Evolutionary conservation across 257 asterid species (phyloP), one percentile per base, ranked within the genome.

Genomic region (Capsicum chinense): DNA sequence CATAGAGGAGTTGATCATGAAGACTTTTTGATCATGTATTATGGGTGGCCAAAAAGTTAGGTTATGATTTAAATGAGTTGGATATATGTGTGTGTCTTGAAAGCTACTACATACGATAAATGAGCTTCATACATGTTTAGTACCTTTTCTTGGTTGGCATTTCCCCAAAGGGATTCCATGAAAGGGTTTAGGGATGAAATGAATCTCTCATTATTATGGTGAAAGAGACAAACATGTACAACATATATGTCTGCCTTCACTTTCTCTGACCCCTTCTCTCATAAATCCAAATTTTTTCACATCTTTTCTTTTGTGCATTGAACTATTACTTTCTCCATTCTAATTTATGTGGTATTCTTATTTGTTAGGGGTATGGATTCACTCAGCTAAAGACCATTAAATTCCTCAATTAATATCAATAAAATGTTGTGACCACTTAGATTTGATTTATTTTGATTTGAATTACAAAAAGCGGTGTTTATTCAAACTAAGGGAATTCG

Each of bases 111-210:
- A 44, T 9, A 47, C 37, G 42, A 68, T 44, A 54, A 39, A 10
- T 37, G 48, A 6, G 48, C 33, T 79, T 17, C 67, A 39, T 52
- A 48, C n/a, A 67, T 68, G 78, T 79, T 59, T 57, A 39, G 50
- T 12, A 76, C 70, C 60, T 26, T 52, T 73, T 78, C 17, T 19
- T 82, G 14, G 58, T 26, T 67, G 42, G 56, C 80, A 56, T n/a
- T 56, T 80, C 35, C 70, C 35, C 15, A 15, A 33, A 79, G 48
- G 63, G 69, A 67, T 14, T 21, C 1, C 11, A 5, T 56, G 54
- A 69, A 69, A 71, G 10, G 5, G 56, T n/a, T 19, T 56, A 68
- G 85, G 86, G 85, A 39, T 62, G 11, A 42, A n/a, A 16, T 60
- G 42, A 76, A 76, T 83, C 57, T 76, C 63, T 26, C 26, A 76